phyloP scores from a whole-genome alignment of 805 yeast species.

The Starmerella vaccinii region DNA sequence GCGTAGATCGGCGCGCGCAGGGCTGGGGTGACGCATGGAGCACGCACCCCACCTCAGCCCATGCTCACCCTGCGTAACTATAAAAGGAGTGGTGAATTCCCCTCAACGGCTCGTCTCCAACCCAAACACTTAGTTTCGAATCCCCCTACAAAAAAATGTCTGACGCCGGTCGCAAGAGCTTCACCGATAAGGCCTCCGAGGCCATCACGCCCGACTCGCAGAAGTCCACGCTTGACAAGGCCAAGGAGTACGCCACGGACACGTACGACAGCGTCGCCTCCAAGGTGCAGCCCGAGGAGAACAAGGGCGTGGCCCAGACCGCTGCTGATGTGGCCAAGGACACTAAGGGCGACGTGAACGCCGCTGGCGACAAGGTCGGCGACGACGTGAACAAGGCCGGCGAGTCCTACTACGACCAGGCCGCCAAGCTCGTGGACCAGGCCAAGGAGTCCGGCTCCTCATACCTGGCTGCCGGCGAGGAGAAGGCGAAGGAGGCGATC shows the following conservation, averaged over 20 bases:
- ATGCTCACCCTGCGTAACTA: background rate
- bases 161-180: conserved; percentile 58
- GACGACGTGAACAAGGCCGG: conserved; percentile 43
- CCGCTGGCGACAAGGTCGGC: conserved; percentile 38
- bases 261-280: conserved; percentile 55
- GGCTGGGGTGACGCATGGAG: background rate
- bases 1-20: background rate
- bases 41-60: background rate
- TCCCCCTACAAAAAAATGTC: conserved; percentile 18
- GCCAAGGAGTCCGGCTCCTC: conserved; percentile 24
- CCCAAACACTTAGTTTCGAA: background rate
- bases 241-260: conserved; percentile 61
- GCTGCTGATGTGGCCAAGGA: conserved; percentile 49
- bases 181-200: conserved; percentile 60
- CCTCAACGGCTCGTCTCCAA: conserved; percentile 51
- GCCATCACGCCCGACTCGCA: conserved; percentile 58
- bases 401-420: conserved; percentile 26
- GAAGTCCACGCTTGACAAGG: conserved; percentile 52
- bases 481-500: conserved; percentile 23
- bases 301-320: conserved; percentile 48
- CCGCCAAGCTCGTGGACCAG: conserved; percentile 23
- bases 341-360: conserved; percentile 46
- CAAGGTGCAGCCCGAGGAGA: conserved; percentile 46
- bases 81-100: conserved; percentile 47
- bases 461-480: conserved; percentile 17